Evolutionary conservation across 306 rosid species (phyloP), one percentile per base, ranked within the genome.

Genomic region (Cucurbita ficifolia): DNA sequence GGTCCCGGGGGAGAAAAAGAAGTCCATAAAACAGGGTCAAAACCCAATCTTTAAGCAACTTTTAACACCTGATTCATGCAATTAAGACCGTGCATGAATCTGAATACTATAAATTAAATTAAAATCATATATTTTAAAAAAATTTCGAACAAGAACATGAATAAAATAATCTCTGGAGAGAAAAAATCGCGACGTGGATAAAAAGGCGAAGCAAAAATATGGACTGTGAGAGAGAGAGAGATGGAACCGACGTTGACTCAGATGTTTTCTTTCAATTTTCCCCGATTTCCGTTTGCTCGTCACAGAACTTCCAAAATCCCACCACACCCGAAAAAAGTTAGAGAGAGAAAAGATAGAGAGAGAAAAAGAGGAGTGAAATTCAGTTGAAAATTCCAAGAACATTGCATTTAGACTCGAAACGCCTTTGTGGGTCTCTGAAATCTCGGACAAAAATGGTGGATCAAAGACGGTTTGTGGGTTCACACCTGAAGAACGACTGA

Each of bases 181-280:
- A 65, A 17, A 42, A 43, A 43, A 16, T 67, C 43, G 43, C 43
- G 40, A 67, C 19, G 73, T 49, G 59, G 55, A 50, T 70, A 70
- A 49, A 29, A 33, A 33, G 53, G 72, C 14, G 39, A 24, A 59
- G n/a, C n/a, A n/a, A n/a, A n/a, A n/a, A n/a, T n/a, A n/a, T n/a
- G n/a, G n/a, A 65, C 10, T 19, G 53, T 12, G 17, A 11, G 40
- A 12, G 64, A 29, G 64, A 24, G 8, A 21, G 72, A 42, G 46
- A 42, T 42, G 19, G 56, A 70, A 33, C 74, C 45, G 59, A 70
- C 74, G 74, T 70, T 70, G 74, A 70, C 74, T 70, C 21, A 39
- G 8, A 46, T 70, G 74, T 49, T 70, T 70, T 64, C 58, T 38
- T 45, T 63, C 19, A 21, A 45, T 62, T 68, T 22, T 40, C 24